These are phyloP conservation scores for Lippia alba DNA, from an alignment of 305 asterid species.

Conservation along the genomic window DNA sequence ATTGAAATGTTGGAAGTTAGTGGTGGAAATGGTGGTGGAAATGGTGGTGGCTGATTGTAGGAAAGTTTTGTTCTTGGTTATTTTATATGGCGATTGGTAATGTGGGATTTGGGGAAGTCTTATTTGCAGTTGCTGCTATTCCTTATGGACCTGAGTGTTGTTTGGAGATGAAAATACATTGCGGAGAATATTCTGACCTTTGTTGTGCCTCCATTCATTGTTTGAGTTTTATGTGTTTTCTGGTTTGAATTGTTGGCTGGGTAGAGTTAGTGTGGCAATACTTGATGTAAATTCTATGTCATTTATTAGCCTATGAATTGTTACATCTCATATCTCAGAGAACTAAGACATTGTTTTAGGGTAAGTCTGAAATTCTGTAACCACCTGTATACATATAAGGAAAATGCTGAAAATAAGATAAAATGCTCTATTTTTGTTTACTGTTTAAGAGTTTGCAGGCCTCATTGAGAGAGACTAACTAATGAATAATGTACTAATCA, in stretches of 20 bases:
- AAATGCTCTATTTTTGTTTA: no score
- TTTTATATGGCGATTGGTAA: neutral
- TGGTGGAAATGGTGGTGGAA: conserved; percentile 30
- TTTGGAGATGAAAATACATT: neutral
- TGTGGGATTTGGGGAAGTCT: neutral
- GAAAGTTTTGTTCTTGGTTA: neutral
- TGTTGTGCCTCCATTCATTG: neutral
- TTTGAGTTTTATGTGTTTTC: neutral
- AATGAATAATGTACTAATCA: no score
- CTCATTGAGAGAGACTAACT: no score
- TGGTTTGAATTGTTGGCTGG: neutral
- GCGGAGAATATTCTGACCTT: neutral
- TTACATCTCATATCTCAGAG: neutral
- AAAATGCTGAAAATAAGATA: no score
- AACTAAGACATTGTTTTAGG: conserved; percentile 2
- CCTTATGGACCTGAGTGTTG: neutral
- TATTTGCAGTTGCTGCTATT: conserved; percentile 3
- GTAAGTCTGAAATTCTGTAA: neutral
- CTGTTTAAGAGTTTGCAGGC: no score
- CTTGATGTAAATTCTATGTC: conserved; percentile 9
- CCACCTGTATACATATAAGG: no score
- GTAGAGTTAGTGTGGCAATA: conserved; percentile 2
- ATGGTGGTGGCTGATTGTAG: neutral
- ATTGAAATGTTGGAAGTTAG: conserved; percentile 1
- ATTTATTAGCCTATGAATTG: neutral